Evolutionary conservation across 805 yeast species (phyloP), one percentile per base, ranked within the genome.

Genomic region (Citeromyces nyonsensis): DNA sequence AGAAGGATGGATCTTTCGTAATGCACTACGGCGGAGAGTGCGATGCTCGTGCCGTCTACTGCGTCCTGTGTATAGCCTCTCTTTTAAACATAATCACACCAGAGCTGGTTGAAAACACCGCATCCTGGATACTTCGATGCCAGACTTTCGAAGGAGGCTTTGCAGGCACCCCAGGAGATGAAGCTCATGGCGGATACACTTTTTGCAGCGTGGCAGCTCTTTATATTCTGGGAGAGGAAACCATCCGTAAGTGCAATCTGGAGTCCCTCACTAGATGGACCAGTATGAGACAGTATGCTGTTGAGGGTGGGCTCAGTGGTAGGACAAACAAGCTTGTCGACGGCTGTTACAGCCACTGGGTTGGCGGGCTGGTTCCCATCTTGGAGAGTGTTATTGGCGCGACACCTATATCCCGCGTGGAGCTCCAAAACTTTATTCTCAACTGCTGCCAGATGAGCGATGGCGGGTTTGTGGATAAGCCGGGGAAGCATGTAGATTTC

Each of bases 181-280:
- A 91, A 52, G 96, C 97, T 0, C 99, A 91, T 49, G 98, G 96
- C 2, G 99, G 98, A 1, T 93, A 91, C 49, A 73, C 97, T 0
- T 91, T 71, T 51, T 91, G 99, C 57, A 94, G 88, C 0, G 58
- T 81, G 29, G 93, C 78, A 29, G 67, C 72, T 32, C 56, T 71
- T 36, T 66, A 63, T 38, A 61, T 63, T 15, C 46, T 72, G 20
- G 61, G 63, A 5, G 53, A 48, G 11, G 48, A 49, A 5, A 38
- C 65, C 6, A 33, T 35, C 5, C 51, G 56, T 32, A 39, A 51
- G 13, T 50, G 69, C 2, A 56, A 82, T 44, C 36, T 80, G 3
- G 70, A 61, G 0, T 41, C 38, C 2, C 54, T 85, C 14, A 39
- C 71, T 2, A 48, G 61, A 33, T 91, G 98, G 98, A 60, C 74